These are phyloP conservation scores for Starmerella gropengiesseri DNA, from an alignment of 805 yeast genomes.

Conservation along the genomic window DNA sequence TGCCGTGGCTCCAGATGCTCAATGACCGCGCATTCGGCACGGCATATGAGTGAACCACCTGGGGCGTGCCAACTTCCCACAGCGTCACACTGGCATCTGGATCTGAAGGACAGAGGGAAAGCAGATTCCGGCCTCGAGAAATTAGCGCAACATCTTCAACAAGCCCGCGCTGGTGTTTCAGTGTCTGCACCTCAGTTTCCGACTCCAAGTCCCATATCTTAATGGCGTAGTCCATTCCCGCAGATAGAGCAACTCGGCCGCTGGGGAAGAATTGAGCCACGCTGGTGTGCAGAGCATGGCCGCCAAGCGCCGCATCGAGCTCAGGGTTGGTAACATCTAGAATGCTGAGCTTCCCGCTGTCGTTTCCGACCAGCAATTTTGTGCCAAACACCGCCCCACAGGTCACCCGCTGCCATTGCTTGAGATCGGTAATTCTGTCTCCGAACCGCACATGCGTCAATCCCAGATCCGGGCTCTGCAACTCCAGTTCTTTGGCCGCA, in stretches of 20 bases:
- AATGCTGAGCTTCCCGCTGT: constrained; percentile 9
- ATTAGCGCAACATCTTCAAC: constrained; percentile 43
- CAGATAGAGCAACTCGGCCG: constrained; percentile 46
- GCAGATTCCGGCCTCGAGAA: constrained; percentile 57
- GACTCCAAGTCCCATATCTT: constrained; percentile 49
- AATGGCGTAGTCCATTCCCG: constrained; percentile 48
- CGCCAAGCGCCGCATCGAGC: constrained; percentile 29
- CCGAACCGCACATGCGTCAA: constrained; percentile 7
- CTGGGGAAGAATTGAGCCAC: constrained; percentile 49
- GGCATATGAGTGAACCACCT: constrained; percentile 33
- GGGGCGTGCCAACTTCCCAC: constrained; percentile 62
- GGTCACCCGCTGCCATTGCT: constrained; percentile 3
- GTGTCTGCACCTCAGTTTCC: constrained; percentile 41
- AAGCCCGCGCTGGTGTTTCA: constrained; percentile 40
- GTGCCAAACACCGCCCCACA: constrained; percentile 12
- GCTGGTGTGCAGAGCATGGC: constrained; percentile 43
- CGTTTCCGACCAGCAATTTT: constrained; percentile 11
- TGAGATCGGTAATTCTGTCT: constrained; percentile 1
- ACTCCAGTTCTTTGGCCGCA: constrained; percentile 16
- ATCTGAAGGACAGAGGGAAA: constrained; percentile 39
- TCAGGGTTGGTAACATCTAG: constrained; percentile 3
- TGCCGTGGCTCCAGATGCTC: neutral
- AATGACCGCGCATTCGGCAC: constrained; percentile 28
- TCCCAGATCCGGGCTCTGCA: constrained; percentile 6
- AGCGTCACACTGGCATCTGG: constrained; percentile 39